Percentiles rank a stretch among this genome's conserved stretches.
Evolutionary conservation across 1,139 yeast species (phyloP).

Genomic region (Yamadazyma friedrichii): DNA sequence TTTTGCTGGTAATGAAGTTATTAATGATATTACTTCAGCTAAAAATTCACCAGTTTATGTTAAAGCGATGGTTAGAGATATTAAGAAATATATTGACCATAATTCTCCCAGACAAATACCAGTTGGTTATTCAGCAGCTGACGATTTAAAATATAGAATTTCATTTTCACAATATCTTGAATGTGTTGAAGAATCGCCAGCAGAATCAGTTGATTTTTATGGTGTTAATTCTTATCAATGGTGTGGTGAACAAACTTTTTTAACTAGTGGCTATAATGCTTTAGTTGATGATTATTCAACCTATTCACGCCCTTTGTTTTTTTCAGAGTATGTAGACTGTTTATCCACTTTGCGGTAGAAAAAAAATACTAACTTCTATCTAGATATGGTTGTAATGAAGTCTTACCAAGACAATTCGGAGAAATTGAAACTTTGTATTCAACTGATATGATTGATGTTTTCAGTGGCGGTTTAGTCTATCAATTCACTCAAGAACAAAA

Average conservation of each 20-base stretch:
- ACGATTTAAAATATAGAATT: constrained; percentile 72
- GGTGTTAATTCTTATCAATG: constrained; percentile 96
- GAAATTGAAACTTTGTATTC: constrained; percentile 77
- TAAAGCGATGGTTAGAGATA: constrained; percentile 77
- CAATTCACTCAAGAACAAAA: constrained; percentile 89
- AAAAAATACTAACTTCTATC: constrained; percentile 11
- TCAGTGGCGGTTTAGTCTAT: constrained; percentile 91
- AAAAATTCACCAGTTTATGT: constrained; percentile 64
- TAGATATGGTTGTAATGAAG: constrained; percentile 77
- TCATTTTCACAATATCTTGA: constrained; percentile 80
- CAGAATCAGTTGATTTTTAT: constrained; percentile 79
- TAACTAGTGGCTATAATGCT: constrained; percentile 76
- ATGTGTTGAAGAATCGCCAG: constrained; percentile 60
- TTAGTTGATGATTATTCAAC: constrained; percentile 69
- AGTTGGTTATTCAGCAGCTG: constrained; percentile 95
- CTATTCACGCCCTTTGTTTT: constrained; percentile 75
- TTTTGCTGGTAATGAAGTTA: constrained; percentile 92
- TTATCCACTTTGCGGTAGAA: not conserved
- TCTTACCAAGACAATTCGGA: constrained; percentile 74
- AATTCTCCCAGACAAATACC: constrained; percentile 72
- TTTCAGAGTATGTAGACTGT: constrained; percentile 65
- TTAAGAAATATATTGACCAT: constrained; percentile 63
- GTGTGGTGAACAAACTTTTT: constrained; percentile 90
- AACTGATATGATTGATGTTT: constrained; percentile 70
- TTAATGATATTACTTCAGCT: constrained; percentile 80